phyloP scores from a whole-genome alignment of 2,329 filamentous ascomycete species.

The Fusarium napiforme region DNA sequence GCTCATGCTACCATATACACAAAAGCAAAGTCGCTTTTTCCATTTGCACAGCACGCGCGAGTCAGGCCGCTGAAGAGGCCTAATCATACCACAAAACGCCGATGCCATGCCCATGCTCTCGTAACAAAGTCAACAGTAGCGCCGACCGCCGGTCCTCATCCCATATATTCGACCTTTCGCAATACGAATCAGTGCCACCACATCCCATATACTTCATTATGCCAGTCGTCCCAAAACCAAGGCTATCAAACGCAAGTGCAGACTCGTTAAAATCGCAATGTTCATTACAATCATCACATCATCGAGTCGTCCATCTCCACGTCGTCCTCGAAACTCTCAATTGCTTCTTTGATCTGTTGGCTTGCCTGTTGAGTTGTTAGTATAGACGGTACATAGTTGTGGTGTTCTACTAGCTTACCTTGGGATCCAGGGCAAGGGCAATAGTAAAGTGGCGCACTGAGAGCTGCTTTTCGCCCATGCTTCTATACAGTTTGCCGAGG shows the following conservation, averaged over 20 bases:
- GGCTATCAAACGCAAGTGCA: constrained; percentile 36
- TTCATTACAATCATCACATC: constrained; percentile 61
- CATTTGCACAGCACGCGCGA: constrained; percentile 33
- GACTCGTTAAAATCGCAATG: constrained; percentile 40
- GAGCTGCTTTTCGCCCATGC: constrained; percentile 75
- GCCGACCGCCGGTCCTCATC: constrained; percentile 13
- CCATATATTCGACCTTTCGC: constrained; percentile 16
- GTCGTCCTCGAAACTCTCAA: constrained; percentile 88
- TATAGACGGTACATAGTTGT: neutral
- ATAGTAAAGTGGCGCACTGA: constrained; percentile 96
- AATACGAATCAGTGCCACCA: neutral
- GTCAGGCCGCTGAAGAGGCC: constrained; percentile 23
- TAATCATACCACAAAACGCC: constrained; percentile 46
- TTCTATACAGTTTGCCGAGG: constrained; percentile 84
- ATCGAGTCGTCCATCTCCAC: constrained; percentile 76
- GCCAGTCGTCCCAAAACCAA: constrained; percentile 28
- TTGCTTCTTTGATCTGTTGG: constrained; percentile 94
- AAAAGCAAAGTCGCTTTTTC: constrained; percentile 30
- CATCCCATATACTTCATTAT: constrained; percentile 33
- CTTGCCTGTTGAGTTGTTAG: constrained; percentile 71
- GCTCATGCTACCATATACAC: constrained; percentile 42
- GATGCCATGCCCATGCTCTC: constrained; percentile 51
- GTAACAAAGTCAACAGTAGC: constrained; percentile 40
- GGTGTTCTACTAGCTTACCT: constrained; percentile 67
- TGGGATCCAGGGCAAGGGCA: constrained; percentile 93